These are phyloP conservation scores for Malassezia nana DNA, from an alignment of 1,284 basidiomycete genomes.

Conservation along the genomic window DNA sequence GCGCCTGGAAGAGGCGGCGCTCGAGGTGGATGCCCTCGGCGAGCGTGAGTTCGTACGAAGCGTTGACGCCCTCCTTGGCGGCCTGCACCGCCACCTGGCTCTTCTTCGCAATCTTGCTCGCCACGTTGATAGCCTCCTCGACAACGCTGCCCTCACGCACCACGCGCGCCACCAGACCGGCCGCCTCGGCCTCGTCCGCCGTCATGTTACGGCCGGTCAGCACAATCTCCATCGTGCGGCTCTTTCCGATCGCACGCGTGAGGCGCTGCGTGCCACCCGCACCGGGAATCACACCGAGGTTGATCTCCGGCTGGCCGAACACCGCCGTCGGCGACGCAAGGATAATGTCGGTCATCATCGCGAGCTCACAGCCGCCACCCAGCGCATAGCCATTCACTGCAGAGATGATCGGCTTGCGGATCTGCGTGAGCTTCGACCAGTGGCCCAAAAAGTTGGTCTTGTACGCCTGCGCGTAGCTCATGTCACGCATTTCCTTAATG, in stretches of 20 bases:
- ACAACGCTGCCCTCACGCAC: conserved; percentile 63
- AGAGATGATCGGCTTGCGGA: conserved; percentile 87
- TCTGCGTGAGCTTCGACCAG: conserved; percentile 67
- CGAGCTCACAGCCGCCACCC: conserved; percentile 55
- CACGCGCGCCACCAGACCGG: conserved; percentile 74
- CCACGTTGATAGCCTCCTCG: conserved; percentile 76
- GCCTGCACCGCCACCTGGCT: conserved; percentile 76
- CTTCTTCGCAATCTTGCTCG: conserved; percentile 69
- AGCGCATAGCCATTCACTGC: conserved; percentile 93
- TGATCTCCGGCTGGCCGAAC: conserved; percentile 96
- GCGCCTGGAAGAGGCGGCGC: conserved; percentile 76
- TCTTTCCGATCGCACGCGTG: conserved; percentile 77
- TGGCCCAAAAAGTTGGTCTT: conserved; percentile 76
- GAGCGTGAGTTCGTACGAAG: conserved; percentile 68
- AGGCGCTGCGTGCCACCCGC: conserved; percentile 75
- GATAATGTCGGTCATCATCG: conserved; percentile 68
- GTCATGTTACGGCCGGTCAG: conserved; percentile 66
- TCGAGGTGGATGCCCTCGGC: conserved; percentile 78
- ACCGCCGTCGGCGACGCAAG: conserved; percentile 83
- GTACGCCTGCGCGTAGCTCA: conserved; percentile 76
- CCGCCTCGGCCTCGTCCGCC: conserved; percentile 72
- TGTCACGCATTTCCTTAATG: conserved; percentile 89
- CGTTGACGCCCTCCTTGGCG: conserved; percentile 90
- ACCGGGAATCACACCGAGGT: conserved; percentile 88
- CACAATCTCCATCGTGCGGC: conserved; percentile 86